A percentile compares a stretch with the other conserved stretches of the same genome.
These are phyloP conservation scores for Cenchrus purpureus DNA, from an alignment of 176 grass and related monocot genomes.

Conservation along the genomic window DNA sequence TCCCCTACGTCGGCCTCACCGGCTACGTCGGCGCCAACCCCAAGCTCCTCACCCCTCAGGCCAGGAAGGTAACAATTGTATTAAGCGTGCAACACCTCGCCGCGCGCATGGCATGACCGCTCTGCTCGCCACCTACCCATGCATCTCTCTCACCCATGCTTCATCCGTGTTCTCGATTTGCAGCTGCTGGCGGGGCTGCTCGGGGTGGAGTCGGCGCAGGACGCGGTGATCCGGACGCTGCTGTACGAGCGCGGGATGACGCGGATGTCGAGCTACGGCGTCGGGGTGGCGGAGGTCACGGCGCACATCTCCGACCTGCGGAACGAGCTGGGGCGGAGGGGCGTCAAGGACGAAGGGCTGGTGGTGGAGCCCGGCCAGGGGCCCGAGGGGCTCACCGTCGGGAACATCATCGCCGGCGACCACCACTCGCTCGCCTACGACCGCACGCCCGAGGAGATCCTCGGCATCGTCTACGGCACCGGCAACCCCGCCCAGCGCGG, in stretches of 20 bases:
- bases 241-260: constrained; percentile 66
- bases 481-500: constrained; percentile 58
- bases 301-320: constrained; percentile 66
- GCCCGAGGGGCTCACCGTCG: constrained; percentile 55
- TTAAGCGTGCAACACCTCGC: too few species aligned
- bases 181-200: constrained; percentile 84
- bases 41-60: constrained; percentile 65
- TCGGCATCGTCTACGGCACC: constrained; percentile 78
- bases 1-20: constrained; percentile 91
- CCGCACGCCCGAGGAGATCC: constrained; percentile 76
- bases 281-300: constrained; percentile 81
- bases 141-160: background rate
- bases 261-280: constrained; percentile 49
- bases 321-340: constrained; percentile 60
- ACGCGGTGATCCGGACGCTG: constrained; percentile 77
- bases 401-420: constrained; percentile 88
- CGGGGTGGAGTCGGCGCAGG: constrained; percentile 87
- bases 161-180: background rate
- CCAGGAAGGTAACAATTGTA: constrained; percentile 54
- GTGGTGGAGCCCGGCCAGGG: constrained; percentile 52
- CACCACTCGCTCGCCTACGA: constrained; percentile 65
- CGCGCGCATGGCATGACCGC: background rate
- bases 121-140: constrained; percentile 12
- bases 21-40: constrained; percentile 92
- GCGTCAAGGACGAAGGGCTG: constrained; percentile 83